Percentiles rank a stretch among this genome's conserved stretches.
Evolutionary conservation across 257 asterid species (phyloP).

Genomic region (Ballota nigra): DNA sequence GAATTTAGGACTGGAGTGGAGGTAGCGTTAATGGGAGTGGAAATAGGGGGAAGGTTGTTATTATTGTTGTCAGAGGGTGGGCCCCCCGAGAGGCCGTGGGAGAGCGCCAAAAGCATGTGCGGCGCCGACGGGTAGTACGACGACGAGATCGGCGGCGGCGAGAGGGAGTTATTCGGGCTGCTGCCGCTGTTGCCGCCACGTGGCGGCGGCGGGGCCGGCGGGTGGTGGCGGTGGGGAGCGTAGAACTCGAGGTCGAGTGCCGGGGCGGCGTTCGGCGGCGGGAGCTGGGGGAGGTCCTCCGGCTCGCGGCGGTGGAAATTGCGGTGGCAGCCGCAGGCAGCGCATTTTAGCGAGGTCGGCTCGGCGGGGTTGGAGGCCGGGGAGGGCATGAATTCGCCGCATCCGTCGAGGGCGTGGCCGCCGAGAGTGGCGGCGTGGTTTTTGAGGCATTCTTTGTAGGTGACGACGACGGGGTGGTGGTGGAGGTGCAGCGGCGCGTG

Average conservation of each 20-base stretch:
- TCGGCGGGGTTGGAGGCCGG: conserved; percentile 56
- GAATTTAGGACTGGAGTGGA: conserved; percentile 21
- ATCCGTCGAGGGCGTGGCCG: conserved; percentile 94
- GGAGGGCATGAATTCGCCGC: conserved; percentile 95
- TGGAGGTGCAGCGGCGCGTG: conserved; percentile 55
- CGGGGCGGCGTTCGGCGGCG: conserved; percentile 38
- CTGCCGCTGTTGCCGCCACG: conserved; percentile 33
- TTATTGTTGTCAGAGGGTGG: conserved; percentile 36
- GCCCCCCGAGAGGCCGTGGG: conserved; percentile 50
- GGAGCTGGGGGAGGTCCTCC: conserved; percentile 39
- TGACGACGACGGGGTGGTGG: conserved; percentile 56
- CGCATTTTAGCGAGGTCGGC: conserved; percentile 91
- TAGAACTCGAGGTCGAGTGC: conserved; percentile 77
- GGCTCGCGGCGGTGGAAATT: conserved; percentile 98
- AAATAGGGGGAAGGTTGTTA: conserved; percentile 4
- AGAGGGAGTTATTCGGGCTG: conserved; percentile 74
- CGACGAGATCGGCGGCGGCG: conserved; percentile 97
- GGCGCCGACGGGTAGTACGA: conserved; percentile 91
- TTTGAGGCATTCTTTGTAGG: conserved; percentile 85
- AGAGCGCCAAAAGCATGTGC: conserved; percentile 77
- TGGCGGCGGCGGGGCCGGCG: conserved; percentile 41
- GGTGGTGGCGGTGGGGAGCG: conserved; percentile 96
- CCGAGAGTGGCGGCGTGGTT: conserved; percentile 92
- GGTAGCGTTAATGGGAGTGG: conserved; percentile 22
- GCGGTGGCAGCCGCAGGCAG: conserved; percentile 98